A percentile compares a stretch with the other conserved stretches of the same genome.
These are phyloP conservation scores for Verticillium albo-atrum DNA, from an alignment of 2,329 filamentous ascomycete genomes.

Conservation along the genomic window DNA sequence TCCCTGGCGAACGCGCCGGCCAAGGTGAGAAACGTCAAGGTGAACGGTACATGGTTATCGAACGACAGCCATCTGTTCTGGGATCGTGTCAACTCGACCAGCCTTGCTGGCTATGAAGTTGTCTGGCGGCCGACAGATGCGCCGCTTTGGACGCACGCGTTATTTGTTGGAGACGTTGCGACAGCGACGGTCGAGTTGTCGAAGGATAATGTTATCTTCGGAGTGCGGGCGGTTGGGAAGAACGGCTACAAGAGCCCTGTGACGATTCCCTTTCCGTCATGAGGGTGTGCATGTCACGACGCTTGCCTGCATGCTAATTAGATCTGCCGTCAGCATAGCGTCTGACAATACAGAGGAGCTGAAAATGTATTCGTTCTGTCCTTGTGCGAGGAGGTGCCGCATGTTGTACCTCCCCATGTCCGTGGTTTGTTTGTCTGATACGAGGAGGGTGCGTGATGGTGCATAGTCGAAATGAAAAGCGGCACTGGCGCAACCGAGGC, in stretches of 20 bases:
- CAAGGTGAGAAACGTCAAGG: slow-evolving; percentile 41
- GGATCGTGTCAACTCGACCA: slow-evolving; percentile 30
- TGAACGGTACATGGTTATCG: slow-evolving; percentile 38
- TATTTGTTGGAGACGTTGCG: slow-evolving; percentile 43
- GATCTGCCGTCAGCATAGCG: not conserved
- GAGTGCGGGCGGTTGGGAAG: slow-evolving; percentile 44
- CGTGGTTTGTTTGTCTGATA: not conserved
- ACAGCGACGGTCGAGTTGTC: slow-evolving; percentile 41
- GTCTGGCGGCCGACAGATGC: slow-evolving; percentile 49
- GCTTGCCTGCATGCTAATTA: not conserved
- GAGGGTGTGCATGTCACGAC: not conserved
- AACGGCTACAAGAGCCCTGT: slow-evolving; percentile 48
- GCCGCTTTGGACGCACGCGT: slow-evolving; percentile 43
- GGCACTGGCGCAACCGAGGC: not conserved
- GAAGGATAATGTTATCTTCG: slow-evolving; percentile 56
- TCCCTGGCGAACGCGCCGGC: slow-evolving; percentile 47
- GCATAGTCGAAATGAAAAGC: not conserved
- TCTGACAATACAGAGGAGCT: not conserved
- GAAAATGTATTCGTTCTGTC: not conserved
- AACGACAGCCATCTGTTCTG: slow-evolving; percentile 48
- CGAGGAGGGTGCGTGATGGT: not conserved
- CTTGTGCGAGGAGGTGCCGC: not conserved
- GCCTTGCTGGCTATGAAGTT: slow-evolving; percentile 45
- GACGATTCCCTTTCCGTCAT: slow-evolving; percentile 25
- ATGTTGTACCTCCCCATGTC: not conserved